A percentile compares a stretch with the other conserved stretches of the same genome.
These are phyloP conservation scores for Pyrenophora teres DNA, from an alignment of 2,329 filamentous ascomycete species.

Conservation along the genomic window DNA sequence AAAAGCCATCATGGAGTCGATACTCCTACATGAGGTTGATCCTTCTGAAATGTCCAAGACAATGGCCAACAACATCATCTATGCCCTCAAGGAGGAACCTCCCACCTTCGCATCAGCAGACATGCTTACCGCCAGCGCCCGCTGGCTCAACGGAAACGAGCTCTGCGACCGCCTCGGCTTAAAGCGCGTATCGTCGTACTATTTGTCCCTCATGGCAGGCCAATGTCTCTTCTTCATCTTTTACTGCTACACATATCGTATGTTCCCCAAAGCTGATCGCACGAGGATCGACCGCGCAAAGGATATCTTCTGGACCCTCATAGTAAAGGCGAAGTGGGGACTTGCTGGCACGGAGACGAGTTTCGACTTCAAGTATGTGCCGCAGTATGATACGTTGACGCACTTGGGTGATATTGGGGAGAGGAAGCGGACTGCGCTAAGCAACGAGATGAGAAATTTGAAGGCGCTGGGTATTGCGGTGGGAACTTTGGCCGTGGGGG, in stretches of 20 bases:
- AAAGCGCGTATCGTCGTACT: conserved; percentile 60
- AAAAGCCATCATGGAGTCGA: conserved; percentile 68
- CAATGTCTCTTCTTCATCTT: conserved; percentile 70
- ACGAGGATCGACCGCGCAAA: conserved; percentile 59
- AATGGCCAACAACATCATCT: conserved; percentile 76
- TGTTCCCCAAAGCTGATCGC: conserved; percentile 55
- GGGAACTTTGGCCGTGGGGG: conserved; percentile 32
- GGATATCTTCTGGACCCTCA: conserved; percentile 61
- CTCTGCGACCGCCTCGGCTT: conserved; percentile 66
- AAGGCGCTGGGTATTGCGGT: conserved; percentile 52
- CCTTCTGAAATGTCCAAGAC: conserved; percentile 66
- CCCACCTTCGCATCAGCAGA: conserved; percentile 68
- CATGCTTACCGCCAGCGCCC: conserved; percentile 69
- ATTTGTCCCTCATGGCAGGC: conserved; percentile 63
- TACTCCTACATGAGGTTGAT: conserved; percentile 68
- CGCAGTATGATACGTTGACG: conserved; percentile 58
- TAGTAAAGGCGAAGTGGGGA: conserved; percentile 67
- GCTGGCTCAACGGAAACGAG: conserved; percentile 71
- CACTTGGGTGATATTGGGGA: conserved; percentile 52
- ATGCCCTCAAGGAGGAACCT: conserved; percentile 66
- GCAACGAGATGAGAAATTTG: conserved; percentile 55
- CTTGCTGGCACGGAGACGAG: conserved; percentile 63
- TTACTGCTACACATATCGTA: conserved; percentile 58
- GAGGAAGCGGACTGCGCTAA: conserved; percentile 43
- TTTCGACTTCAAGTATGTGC: conserved; percentile 75